These are phyloP conservation scores for Tulasnella sp. DNA, from an alignment of 768 basidiomycete species.

Conservation along the genomic window DNA sequence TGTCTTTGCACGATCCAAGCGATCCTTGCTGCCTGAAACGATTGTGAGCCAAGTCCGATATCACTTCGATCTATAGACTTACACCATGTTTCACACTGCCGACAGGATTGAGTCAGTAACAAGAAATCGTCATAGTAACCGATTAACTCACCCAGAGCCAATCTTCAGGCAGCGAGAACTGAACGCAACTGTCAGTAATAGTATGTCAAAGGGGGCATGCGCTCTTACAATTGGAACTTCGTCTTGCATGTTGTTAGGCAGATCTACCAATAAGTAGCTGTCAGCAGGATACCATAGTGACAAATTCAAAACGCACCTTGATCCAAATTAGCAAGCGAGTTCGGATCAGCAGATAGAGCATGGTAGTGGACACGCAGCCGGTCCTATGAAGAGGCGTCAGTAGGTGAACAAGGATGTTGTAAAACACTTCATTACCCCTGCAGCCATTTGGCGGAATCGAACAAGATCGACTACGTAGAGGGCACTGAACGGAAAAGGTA, in stretches of 20 bases:
- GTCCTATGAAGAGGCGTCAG: too few species aligned
- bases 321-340: slow-evolving; percentile 87
- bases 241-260: slow-evolving; percentile 88
- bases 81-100: slow-evolving; percentile 97
- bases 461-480: slow-evolving; percentile 93
- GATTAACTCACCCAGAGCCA: slow-evolving; percentile 73
- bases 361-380: slow-evolving; percentile 88
- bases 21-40: slow-evolving; percentile 59
- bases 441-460: slow-evolving; percentile 79
- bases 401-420: background rate
- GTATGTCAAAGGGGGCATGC: background rate
- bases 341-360: slow-evolving; percentile 82
- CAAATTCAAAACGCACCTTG: slow-evolving; percentile 46
- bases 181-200: slow-evolving; percentile 2
- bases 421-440: slow-evolving; percentile 32
- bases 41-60: background rate
- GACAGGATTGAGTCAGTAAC: background rate
- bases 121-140: background rate
- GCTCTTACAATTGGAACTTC: slow-evolving; percentile 81
- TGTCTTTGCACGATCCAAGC: slow-evolving; percentile 65
- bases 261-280: slow-evolving; percentile 37
- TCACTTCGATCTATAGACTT: slow-evolving; percentile 25
- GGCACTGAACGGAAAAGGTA: slow-evolving; percentile 40
- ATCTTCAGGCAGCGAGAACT: slow-evolving; percentile 81
- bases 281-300: background rate